Conservation (phyloP, 805 yeast species). For the Lipomyces mesembrius region DNA sequence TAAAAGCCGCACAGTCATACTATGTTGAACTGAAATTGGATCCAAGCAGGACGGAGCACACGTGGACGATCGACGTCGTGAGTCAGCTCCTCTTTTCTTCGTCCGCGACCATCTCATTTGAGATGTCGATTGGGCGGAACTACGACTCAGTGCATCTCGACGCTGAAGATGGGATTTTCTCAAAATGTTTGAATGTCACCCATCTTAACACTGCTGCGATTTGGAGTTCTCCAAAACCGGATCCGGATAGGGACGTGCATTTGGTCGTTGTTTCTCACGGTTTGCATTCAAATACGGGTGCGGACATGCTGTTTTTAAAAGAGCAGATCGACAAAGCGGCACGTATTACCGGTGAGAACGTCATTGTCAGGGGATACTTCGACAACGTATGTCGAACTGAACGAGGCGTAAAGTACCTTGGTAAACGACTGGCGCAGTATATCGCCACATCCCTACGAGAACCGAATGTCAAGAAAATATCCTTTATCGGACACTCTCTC, state of each 20-base stretch:
- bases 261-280: constrained; percentile 90
- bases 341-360: constrained; percentile 56
- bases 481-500: constrained; percentile 90
- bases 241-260: constrained; percentile 66
- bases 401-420: constrained; percentile 82
- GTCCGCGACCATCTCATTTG: constrained; percentile 69
- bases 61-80: constrained; percentile 80
- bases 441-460: constrained; percentile 48
- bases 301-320: constrained; percentile 86
- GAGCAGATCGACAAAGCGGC: constrained; percentile 70
- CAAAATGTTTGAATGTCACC: constrained; percentile 42
- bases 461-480: constrained; percentile 56
- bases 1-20: constrained; percentile 75
- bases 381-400: constrained; percentile 89
- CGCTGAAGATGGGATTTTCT: constrained; percentile 35
- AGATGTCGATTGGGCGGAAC: constrained; percentile 56
- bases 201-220: constrained; percentile 64
- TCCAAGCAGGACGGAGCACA: constrained; percentile 50
- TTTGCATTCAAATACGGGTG: constrained; percentile 82
- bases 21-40: constrained; percentile 59
- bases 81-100: constrained; percentile 79
- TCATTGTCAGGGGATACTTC: constrained; percentile 79
- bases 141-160: constrained; percentile 38
- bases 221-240: constrained; percentile 72
- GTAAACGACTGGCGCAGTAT: constrained; percentile 77